Conservation (phyloP, 1,284 basidiomycete species). For the Ceraceosorus guamensis region DNA sequence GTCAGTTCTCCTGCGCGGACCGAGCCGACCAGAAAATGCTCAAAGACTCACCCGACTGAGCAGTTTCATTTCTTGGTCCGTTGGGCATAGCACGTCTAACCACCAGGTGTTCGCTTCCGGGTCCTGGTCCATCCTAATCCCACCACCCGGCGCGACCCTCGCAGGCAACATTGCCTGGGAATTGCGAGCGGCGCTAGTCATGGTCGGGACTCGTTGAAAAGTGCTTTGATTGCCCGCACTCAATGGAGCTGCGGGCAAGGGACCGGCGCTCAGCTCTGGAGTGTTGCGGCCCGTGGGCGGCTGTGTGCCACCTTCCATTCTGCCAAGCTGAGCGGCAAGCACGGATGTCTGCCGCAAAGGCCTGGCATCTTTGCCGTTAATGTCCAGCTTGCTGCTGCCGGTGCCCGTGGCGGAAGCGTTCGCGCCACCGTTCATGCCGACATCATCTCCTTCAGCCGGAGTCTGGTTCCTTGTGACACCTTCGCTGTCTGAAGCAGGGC, state of each 20-base stretch:
- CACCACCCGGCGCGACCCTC: conserved; percentile 31
- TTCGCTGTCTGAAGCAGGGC: conserved; percentile 1
- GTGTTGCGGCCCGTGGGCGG: conserved; percentile 37
- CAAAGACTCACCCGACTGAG: conserved; percentile 55
- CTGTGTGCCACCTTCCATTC: conserved; percentile 34
- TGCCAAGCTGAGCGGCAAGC: conserved; percentile 7
- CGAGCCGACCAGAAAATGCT: neutral
- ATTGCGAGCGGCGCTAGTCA: neutral
- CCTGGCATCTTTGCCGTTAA: neutral
- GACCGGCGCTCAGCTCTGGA: conserved; percentile 13
- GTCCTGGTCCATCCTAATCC: conserved; percentile 39
- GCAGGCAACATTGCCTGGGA: neutral
- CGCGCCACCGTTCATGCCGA: conserved; percentile 66
- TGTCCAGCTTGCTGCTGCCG: neutral
- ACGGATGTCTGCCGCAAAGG: conserved; percentile 4
- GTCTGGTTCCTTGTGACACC: conserved; percentile 56
- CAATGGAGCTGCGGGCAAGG: neutral
- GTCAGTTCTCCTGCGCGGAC: too few species aligned
- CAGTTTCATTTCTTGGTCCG: conserved; percentile 97
- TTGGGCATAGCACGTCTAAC: conserved; percentile 88
- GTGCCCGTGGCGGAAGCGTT: neutral
- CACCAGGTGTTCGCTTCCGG: conserved; percentile 85
- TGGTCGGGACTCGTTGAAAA: neutral
- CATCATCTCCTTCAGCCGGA: conserved; percentile 84
- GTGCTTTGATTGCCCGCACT: neutral